Conservation (phyloP, 2,329 filamentous ascomycete species). For the Colletotrichum sp. region DNA sequence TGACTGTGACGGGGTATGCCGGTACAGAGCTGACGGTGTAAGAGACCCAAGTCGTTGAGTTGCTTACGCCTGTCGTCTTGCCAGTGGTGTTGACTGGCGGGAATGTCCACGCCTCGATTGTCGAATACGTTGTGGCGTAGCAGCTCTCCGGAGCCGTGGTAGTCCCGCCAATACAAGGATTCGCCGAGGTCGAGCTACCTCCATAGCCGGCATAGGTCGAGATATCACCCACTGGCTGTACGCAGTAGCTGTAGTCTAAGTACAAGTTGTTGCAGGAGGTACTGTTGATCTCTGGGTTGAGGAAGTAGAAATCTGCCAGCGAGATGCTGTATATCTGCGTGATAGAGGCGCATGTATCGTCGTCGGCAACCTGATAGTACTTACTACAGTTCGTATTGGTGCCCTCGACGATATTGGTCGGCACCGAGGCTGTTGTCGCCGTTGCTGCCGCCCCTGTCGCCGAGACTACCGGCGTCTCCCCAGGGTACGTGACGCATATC, state of each 20-base stretch:
- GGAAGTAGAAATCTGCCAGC: neutral
- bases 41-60: neutral
- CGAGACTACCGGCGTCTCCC: neutral
- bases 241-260: neutral
- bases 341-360: neutral
- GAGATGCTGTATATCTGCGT: neutral
- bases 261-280: neutral
- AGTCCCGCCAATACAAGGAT: neutral
- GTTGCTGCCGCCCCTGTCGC: neutral
- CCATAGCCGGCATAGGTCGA: neutral
- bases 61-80: neutral
- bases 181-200: neutral
- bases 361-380: neutral
- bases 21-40: neutral
- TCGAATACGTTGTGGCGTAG: neutral
- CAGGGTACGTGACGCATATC: neutral
- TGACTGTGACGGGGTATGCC: neutral
- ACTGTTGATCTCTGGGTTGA: neutral
- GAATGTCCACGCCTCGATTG: neutral
- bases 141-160: neutral
- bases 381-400: neutral
- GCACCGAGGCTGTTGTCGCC: neutral
- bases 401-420: neutral
- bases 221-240: slow-evolving; percentile 14
- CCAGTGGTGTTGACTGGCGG: neutral